phyloP scores from a whole-genome alignment of 352 stramenopile genomes.

The Hyphochytrium catenoides region DNA sequence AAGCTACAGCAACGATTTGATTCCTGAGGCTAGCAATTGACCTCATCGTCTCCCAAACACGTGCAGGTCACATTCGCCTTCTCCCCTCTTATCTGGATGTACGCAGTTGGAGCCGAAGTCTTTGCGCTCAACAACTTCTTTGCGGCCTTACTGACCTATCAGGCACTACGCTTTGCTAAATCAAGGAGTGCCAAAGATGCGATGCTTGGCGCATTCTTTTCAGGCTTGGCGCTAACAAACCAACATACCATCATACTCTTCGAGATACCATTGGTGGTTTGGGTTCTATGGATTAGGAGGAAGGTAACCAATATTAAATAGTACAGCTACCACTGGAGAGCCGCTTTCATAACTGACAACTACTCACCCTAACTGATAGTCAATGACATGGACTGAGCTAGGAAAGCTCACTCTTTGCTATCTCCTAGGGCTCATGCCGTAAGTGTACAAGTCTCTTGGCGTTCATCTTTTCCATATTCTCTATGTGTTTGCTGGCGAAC shows the following conservation, averaged over 20 bases:
- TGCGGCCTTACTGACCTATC: slow-evolving; percentile 34
- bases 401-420: slow-evolving; percentile 22
- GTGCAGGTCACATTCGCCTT: slow-evolving; percentile 56
- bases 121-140: slow-evolving; percentile 92
- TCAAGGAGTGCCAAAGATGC: slow-evolving; percentile 10
- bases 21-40: slow-evolving; percentile 1
- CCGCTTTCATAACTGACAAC: no score
- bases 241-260: slow-evolving; percentile 87
- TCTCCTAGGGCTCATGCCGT: slow-evolving; percentile 44
- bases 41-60: no score
- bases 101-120: slow-evolving; percentile 77
- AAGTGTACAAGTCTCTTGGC: slow-evolving; percentile 11
- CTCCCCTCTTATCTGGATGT: slow-evolving; percentile 79
- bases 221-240: slow-evolving; percentile 77
- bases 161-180: slow-evolving; percentile 22
- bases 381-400: slow-evolving; percentile 15
- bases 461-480: background rate
- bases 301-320: slow-evolving; percentile 13
- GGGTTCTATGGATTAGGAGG: slow-evolving; percentile 29
- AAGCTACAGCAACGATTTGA: no score
- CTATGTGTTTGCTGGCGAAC: no score
- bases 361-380: no score
- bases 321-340: background rate
- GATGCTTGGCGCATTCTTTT: slow-evolving; percentile 47
- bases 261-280: slow-evolving; percentile 53